Evolutionary conservation across 108 stramenopile genomes (phyloP).

Genomic region (Nannochloropsis granulata): DNA sequence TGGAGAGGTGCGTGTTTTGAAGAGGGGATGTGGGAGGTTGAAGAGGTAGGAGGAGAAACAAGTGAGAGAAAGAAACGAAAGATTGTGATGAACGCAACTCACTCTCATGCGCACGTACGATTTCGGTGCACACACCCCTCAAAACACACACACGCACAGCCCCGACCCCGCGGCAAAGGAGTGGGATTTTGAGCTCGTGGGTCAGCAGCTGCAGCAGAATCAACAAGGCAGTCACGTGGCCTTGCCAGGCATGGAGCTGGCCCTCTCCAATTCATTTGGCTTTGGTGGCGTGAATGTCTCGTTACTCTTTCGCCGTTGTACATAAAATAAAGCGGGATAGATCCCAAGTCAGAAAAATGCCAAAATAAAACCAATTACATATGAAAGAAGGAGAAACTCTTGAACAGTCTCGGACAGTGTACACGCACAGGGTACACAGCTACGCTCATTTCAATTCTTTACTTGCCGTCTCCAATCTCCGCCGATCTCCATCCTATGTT

Average conservation of each 20-base stretch:
- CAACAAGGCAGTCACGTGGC: not conserved
- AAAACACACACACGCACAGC: not conserved
- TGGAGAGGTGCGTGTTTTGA: constrained; percentile 46
- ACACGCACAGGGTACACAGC: no score
- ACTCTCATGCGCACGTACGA: no score
- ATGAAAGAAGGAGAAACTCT: no score
- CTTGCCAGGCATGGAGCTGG: not conserved
- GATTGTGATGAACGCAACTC: not conserved
- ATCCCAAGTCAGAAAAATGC: no score
- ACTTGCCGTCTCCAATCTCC: no score
- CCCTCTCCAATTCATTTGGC: constrained; percentile 74
- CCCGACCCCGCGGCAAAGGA: not conserved
- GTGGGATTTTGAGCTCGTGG: not conserved
- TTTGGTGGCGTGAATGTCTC: constrained; percentile 97
- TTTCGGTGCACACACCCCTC: no score
- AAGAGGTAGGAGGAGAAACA: no score
- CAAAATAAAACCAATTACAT: no score
- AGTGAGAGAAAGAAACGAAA: no score
- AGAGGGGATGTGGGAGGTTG: constrained; percentile 63
- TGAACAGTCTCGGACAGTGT: no score
- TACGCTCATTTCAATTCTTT: no score
- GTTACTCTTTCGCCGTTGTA: constrained; percentile 46
- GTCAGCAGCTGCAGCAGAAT: not conserved
- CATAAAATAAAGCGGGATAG: not conserved
- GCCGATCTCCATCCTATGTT: not conserved